These are phyloP conservation scores for Heracleum sosnowskyi DNA, from an alignment of 129 eudicot genomes.

Conservation along the genomic window DNA sequence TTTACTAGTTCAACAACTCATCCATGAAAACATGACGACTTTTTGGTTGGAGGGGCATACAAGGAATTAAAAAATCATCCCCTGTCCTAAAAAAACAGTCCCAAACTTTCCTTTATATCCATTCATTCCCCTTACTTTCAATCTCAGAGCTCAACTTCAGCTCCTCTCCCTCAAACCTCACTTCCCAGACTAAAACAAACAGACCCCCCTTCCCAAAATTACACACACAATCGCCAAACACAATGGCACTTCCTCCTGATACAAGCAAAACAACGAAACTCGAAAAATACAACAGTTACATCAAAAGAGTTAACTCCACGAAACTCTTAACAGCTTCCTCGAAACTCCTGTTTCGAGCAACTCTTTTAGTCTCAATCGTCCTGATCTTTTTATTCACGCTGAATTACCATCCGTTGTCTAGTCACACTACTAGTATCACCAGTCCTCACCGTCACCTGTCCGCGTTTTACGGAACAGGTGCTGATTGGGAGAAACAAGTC, in stretches of 20 bases:
- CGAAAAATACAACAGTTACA: slow-evolving; percentile 69
- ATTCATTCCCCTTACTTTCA: slow-evolving; percentile 5
- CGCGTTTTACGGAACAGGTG: slow-evolving; percentile 54
- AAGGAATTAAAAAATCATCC: neutral
- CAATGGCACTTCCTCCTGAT: slow-evolving; percentile 50
- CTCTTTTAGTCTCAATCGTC: slow-evolving; percentile 54
- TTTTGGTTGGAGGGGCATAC: neutral
- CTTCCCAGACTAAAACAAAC: neutral
- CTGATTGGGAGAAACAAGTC: slow-evolving; percentile 60
- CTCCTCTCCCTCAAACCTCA: neutral
- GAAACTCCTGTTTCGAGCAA: slow-evolving; percentile 66
- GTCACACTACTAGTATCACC: neutral
- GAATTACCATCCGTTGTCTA: slow-evolving; percentile 41
- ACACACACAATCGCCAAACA: neutral
- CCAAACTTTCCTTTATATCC: slow-evolving; percentile 20
- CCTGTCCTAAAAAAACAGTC: slow-evolving; percentile 15
- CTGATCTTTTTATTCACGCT: slow-evolving; percentile 65
- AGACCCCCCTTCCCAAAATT: neutral
- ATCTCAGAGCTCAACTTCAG: slow-evolving; percentile 23
- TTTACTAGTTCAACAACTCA: too few relatives aligned
- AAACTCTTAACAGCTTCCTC: slow-evolving; percentile 73
- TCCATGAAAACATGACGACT: neutral
- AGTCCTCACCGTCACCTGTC: slow-evolving; percentile 29
- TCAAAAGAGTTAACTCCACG: slow-evolving; percentile 62
- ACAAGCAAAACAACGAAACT: slow-evolving; percentile 68